Evolutionary conservation across 495 filamentous ascomycete species (phyloP).

Genomic region (Aspergillus coremiiformis): DNA sequence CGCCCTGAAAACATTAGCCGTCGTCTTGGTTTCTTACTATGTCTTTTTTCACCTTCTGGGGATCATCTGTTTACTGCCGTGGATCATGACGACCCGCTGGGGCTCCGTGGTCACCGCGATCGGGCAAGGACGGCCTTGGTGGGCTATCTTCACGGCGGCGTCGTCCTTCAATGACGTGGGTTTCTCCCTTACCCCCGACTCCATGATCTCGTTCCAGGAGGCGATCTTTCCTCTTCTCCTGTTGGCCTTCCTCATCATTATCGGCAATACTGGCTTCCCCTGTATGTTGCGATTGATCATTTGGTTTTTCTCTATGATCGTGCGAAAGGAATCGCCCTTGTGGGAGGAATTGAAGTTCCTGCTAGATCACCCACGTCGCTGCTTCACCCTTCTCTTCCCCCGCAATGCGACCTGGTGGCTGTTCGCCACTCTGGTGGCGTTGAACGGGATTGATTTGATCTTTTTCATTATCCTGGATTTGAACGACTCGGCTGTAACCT

Average conservation of each 20-base stretch:
- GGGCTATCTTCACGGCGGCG: conserved; percentile 78
- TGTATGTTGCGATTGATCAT: conserved; percentile 88
- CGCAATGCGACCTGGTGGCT: conserved; percentile 92
- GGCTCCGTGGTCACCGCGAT: conserved; percentile 50
- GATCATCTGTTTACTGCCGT: conserved; percentile 62
- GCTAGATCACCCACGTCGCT: conserved; percentile 87
- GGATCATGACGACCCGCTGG: conserved; percentile 61
- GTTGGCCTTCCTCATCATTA: conserved; percentile 73
- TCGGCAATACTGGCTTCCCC: conserved; percentile 92
- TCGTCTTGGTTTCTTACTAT: conserved; percentile 72
- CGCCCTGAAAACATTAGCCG: conserved; percentile 73
- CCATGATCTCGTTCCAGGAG: conserved; percentile 77
- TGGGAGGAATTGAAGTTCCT: conserved; percentile 88
- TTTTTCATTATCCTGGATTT: conserved; percentile 89
- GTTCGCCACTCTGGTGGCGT: conserved; percentile 70
- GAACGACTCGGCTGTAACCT: conserved; percentile 56
- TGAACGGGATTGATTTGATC: conserved; percentile 78
- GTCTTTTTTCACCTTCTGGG: conserved; percentile 68
- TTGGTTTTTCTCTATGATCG: conserved; percentile 59
- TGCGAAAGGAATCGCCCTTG: conserved; percentile 52
- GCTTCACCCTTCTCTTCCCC: conserved; percentile 90
- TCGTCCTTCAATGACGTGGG: conserved; percentile 88
- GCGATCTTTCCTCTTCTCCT: conserved; percentile 68
- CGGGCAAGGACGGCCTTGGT: conserved; percentile 70
- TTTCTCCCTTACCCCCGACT: conserved; percentile 83